phyloP scores from a whole-genome alignment of 192 early-diverging fungal genomes.

The Pilobolus umbonatus region DNA sequence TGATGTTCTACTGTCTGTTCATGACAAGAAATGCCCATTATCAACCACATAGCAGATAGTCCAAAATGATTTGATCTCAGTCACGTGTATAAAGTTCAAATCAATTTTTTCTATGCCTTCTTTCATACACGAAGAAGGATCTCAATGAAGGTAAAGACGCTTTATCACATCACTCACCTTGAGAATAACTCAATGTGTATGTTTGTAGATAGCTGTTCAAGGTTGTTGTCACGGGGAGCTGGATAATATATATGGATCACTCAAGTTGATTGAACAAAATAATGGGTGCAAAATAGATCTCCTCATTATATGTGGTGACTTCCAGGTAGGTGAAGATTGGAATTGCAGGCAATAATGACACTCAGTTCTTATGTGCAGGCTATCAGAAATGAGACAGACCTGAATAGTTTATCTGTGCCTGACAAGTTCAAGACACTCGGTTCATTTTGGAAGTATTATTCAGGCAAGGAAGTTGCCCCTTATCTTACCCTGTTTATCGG shows the following conservation, averaged over 20 bases:
- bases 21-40: too few species aligned
- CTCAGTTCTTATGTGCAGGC: constrained; percentile 37
- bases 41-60: too few species aligned
- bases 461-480: constrained; percentile 71
- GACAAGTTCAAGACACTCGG: constrained; percentile 81
- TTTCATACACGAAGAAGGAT: too few species aligned
- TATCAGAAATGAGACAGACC: constrained; percentile 79
- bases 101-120: too few species aligned
- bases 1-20: too few species aligned
- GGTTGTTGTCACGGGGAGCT: constrained; percentile 97
- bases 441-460: constrained; percentile 92
- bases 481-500: constrained; percentile 94
- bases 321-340: constrained; percentile 60
- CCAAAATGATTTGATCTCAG: too few species aligned
- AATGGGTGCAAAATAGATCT: constrained; percentile 77
- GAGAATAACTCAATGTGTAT: too few species aligned
- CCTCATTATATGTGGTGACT: constrained; percentile 95
- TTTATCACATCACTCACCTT: too few species aligned
- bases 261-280: constrained; percentile 55
- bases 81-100: too few species aligned
- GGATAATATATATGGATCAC: constrained; percentile 80
- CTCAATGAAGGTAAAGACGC: too few species aligned
- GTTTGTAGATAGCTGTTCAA: constrained; percentile 87
- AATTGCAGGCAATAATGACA: neutral
- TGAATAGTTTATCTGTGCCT: constrained; percentile 79